Base-by-base conservation (phyloP, 1,284 basidiomycete species). In the Volvariella surrecta region DNA sequence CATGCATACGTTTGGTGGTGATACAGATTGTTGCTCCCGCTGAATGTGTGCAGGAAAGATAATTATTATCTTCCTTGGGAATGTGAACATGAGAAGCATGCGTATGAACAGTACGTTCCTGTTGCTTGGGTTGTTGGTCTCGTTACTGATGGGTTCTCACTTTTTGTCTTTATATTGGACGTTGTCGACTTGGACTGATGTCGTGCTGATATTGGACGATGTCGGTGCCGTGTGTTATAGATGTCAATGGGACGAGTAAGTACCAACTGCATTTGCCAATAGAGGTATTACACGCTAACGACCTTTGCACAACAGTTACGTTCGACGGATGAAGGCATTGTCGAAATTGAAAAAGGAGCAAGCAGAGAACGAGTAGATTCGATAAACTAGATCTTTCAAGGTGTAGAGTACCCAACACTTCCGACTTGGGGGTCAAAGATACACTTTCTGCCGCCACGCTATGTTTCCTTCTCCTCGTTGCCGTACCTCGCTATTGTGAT, bases 211-310 rank as follows among this genome's bases (percentile, higher is more conserved):
- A n/a, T n/a, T n/a, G n/a, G n/a, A n/a, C n/a, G n/a, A 4, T 35
- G 35, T 9, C 44, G 31, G n/a, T 13, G 40, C 24, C 15, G 22
- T 24, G 15, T 10, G 17, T 44, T 9, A 15, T 40, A 92, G 88
- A 67, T 91, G 89, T 60, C 89, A 92, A 63, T 91, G 90, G 60
- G 87, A 91, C 54, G 89, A 92, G 88, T 91, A 61, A 63, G 87
- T 81, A 40, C 28, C 19, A 37, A 17, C 20, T 35, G 21, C 16
- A 40, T 32, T 40, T 17, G 40, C 30, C 44, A 42, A 42, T 32
- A 31, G 15, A 34, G 42, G 40, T 50, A 42, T 42, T 52, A 35
- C 44, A n/a, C n/a, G n/a, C n/a, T n/a, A n/a, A n/a, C n/a, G n/a
- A n/a, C n/a, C n/a, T n/a, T 42, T 38, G 39, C 37, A 40, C 19